Evolutionary conservation across 768 basidiomycete genomes (phyloP).

Genomic region (Collybia nuda): DNA sequence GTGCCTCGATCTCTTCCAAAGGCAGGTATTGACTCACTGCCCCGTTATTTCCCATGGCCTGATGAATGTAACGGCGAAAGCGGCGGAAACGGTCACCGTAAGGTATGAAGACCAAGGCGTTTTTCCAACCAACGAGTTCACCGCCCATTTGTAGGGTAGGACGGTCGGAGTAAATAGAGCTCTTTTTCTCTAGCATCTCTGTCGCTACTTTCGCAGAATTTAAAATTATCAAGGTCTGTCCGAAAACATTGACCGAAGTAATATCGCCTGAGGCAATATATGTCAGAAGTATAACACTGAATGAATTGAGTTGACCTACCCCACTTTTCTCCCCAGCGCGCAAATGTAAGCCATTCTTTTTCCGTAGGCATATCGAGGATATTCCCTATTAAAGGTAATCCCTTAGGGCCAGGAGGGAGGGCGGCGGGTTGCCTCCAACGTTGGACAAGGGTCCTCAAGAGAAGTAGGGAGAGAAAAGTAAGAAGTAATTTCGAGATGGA

Average conservation of each 20-base stretch:
- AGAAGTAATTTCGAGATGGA: constrained; percentile 30
- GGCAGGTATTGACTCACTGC: constrained; percentile 36
- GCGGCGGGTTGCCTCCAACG: constrained; percentile 18
- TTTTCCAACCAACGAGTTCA: constrained; percentile 57
- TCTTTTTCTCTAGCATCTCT: constrained; percentile 67
- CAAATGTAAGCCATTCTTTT: constrained; percentile 51
- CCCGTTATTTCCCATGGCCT: constrained; percentile 36
- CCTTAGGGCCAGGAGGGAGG: constrained; percentile 52
- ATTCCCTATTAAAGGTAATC: constrained; percentile 54
- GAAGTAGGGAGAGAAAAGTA: constrained; percentile 29
- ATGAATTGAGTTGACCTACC: constrained; percentile 28
- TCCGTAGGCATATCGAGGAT: constrained; percentile 49
- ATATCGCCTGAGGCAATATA: constrained; percentile 46
- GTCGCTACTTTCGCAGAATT: constrained; percentile 52
- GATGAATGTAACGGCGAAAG: constrained; percentile 40
- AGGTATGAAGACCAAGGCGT: constrained; percentile 53
- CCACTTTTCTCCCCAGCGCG: constrained; percentile 50
- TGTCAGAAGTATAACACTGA: neutral
- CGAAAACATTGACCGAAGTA: constrained; percentile 56
- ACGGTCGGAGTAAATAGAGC: constrained; percentile 66
- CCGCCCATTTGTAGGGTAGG: constrained; percentile 54
- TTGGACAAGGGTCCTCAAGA: constrained; percentile 29
- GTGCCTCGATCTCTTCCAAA: constrained; percentile 38
- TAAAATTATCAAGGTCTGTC: constrained; percentile 56
- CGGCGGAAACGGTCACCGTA: constrained; percentile 51